phyloP scores from a whole-genome alignment of 495 filamentous ascomycete genomes.

The Thermothielavioides terrestris region DNA sequence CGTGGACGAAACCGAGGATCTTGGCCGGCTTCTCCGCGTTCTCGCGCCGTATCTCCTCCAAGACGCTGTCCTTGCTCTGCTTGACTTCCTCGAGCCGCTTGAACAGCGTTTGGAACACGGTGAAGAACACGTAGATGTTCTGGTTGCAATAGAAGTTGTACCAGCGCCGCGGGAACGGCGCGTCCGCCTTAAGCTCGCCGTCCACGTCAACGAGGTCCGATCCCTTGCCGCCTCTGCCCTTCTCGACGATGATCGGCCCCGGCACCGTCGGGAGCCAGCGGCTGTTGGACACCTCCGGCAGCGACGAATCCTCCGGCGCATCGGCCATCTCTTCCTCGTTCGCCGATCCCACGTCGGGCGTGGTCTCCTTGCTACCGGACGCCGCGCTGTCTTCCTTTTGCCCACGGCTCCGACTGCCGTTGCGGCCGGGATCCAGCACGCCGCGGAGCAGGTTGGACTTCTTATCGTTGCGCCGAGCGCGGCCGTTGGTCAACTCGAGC shows the following conservation, averaged over 20 bases:
- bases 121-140: conserved; percentile 87
- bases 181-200: conserved; percentile 64
- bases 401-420: conserved; percentile 48
- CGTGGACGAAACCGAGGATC: conserved; percentile 61
- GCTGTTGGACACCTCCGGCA: conserved; percentile 46
- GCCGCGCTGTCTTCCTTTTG: conserved; percentile 67
- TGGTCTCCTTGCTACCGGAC: conserved; percentile 73
- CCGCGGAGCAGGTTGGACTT: conserved; percentile 76
- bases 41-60: conserved; percentile 60
- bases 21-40: conserved; percentile 66
- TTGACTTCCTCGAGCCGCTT: conserved; percentile 76
- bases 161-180: conserved; percentile 65
- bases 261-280: conserved; percentile 45
- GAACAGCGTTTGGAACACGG: conserved; percentile 81
- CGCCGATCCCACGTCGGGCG: conserved; percentile 68
- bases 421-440: conserved; percentile 69
- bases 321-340: conserved; percentile 57
- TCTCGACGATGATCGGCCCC: conserved; percentile 38
- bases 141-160: conserved; percentile 87
- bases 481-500: conserved; percentile 46
- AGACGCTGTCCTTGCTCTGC: conserved; percentile 60
- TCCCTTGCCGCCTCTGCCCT: conserved; percentile 27
- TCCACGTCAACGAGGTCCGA: conserved; percentile 37
- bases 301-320: conserved; percentile 37
- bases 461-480: conserved; percentile 61